Base-by-base conservation (phyloP, 169 alveolate species). In the Plasmodium gaboni region DNA sequence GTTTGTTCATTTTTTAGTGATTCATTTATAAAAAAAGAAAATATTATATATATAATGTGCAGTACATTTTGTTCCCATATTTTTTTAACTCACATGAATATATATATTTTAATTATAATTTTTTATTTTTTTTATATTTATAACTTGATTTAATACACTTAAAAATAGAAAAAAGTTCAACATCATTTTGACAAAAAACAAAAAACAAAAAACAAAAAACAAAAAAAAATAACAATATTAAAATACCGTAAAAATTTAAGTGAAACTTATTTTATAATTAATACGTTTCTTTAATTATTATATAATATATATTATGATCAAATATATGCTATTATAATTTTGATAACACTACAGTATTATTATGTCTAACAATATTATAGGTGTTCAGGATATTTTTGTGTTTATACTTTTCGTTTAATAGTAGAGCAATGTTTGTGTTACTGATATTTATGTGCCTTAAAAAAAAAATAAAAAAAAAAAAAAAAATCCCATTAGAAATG, bases 391-490 rank as follows among this genome's bases (percentile, higher is more conserved):
- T 63, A n/a, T 48, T 65, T 60, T 32, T 67, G n/a, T 67, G 17
- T 50, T 68, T 80, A 74, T 80, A 80, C 24, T 71, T 80, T 24
- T 68, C 65, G 50, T 68, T 80, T 72, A 80, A 64, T 48, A 80
- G 46, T 13, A 60, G 5, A 10, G 83, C 51, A 57, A 80, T 32
- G 73, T 80, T 80, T 32, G 85, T 80, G n/a, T 80, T 51, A 32
- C 72, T 80, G 8, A 80, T 80, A 59, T 80, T 65, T 12, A 80
- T 80, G 44, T 80, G 55, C 60, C 90, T 80, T 51, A 4, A 71
- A 72, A 57, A 22, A 61, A 55, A 67, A 72, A 13, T n/a, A 22
- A 61, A 61, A 60, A 60, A 60, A 22, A 59, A 59, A 59, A 12
- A 59, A 61, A 15, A 60, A 70, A 70, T n/a, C 15, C 1, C 32